phyloP scores from a whole-genome alignment of 2,329 filamentous ascomycete species.

The Escovopsis sp. region DNA sequence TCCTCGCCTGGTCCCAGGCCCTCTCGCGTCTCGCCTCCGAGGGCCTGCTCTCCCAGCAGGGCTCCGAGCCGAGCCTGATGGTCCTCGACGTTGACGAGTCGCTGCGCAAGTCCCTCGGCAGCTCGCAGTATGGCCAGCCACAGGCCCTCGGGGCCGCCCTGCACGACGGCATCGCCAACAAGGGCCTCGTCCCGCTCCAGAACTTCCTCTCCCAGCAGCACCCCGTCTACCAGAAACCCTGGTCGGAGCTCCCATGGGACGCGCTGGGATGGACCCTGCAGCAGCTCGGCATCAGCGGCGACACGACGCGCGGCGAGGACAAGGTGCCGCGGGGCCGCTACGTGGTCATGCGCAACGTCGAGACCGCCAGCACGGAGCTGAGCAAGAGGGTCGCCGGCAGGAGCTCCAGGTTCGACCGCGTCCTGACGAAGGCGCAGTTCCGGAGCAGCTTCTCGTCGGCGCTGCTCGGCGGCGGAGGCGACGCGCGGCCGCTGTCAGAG shows the following conservation, averaged over 20 bases:
- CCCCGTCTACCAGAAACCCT: slow-evolving; percentile 57
- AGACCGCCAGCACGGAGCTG: slow-evolving; percentile 42
- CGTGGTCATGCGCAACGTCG: slow-evolving; percentile 48
- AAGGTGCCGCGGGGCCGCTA: slow-evolving; percentile 45
- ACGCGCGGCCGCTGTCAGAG: slow-evolving; percentile 38
- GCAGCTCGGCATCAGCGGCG: slow-evolving; percentile 45
- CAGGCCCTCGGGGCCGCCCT: slow-evolving; percentile 67
- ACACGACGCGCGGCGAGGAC: slow-evolving; percentile 31
- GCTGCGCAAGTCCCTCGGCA: slow-evolving; percentile 57
- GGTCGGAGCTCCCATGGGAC: slow-evolving; percentile 50
- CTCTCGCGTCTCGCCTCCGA: slow-evolving; percentile 52
- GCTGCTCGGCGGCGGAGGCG: slow-evolving; percentile 28
- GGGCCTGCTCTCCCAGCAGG: slow-evolving; percentile 34
- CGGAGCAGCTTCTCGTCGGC: slow-evolving; percentile 37
- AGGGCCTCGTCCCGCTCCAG: slow-evolving; percentile 53
- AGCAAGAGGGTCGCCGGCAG: slow-evolving; percentile 25
- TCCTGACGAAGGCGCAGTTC: slow-evolving; percentile 54
- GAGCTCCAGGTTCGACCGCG: slow-evolving; percentile 44
- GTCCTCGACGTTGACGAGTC: slow-evolving; percentile 42
- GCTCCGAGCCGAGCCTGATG: slow-evolving; percentile 30
- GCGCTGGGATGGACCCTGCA: slow-evolving; percentile 62
- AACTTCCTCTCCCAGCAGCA: slow-evolving; percentile 50
- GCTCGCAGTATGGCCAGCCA: slow-evolving; percentile 64
- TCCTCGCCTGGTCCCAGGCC: slow-evolving; percentile 62
- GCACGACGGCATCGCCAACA: slow-evolving; percentile 52